Evolutionary conservation across 2,329 filamentous ascomycete genomes (phyloP).

Genomic region (Venturia effusa): DNA sequence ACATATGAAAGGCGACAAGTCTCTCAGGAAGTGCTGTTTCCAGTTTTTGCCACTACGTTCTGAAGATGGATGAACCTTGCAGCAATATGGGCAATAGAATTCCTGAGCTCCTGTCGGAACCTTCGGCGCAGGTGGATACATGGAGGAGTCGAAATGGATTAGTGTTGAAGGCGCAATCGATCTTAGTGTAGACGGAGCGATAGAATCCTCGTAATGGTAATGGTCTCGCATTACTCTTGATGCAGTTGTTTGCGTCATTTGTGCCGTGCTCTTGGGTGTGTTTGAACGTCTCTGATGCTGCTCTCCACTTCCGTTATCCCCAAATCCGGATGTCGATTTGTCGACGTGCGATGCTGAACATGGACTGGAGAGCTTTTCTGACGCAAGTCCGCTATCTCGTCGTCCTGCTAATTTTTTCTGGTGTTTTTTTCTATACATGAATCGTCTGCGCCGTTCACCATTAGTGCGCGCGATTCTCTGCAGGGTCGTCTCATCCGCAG

Average conservation of each 20-base stretch:
- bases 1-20: slow-evolving; percentile 21
- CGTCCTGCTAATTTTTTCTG: slow-evolving; percentile 7
- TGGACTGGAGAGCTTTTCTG: neutral
- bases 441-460: slow-evolving; percentile 11
- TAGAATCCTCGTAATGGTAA: neutral
- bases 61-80: slow-evolving; percentile 11
- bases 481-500: slow-evolving; percentile 5
- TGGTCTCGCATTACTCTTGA: neutral
- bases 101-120: slow-evolving; percentile 11
- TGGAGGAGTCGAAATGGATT: slow-evolving; percentile 2
- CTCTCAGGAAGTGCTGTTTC: slow-evolving; percentile 19
- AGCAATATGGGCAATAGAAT: slow-evolving; percentile 16
- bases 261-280: neutral
- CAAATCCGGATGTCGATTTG: neutral
- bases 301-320: neutral
- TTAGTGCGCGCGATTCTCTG: slow-evolving; percentile 11
- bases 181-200: neutral
- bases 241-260: neutral
- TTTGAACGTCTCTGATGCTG: neutral
- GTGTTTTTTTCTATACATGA: slow-evolving; percentile 13
- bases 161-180: neutral
- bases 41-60: slow-evolving; percentile 10
- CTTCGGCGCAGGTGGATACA: slow-evolving; percentile 13
- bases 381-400: neutral
- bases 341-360: neutral